Evolutionary conservation across 2,329 filamentous ascomycete genomes (phyloP).

Genomic region (Aspergillus sp.): DNA sequence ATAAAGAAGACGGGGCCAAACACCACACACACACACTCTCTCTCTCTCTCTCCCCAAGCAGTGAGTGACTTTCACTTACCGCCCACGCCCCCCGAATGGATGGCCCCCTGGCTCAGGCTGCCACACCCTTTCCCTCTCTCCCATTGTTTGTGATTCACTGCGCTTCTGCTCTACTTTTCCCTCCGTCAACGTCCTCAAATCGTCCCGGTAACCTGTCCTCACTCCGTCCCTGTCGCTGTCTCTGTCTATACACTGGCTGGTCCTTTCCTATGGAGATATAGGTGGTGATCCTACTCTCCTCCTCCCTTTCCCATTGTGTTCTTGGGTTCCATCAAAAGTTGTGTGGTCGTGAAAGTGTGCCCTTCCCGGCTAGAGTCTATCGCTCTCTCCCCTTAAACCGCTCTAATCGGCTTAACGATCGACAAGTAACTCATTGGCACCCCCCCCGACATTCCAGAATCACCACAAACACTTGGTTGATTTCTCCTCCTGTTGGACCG

Average conservation of each 20-base stretch:
- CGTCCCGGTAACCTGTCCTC: background rate
- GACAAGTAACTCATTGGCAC: slow-evolving; percentile 17
- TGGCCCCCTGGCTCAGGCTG: slow-evolving; percentile 8
- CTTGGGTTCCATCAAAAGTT: slow-evolving; percentile 6
- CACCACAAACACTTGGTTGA: slow-evolving; percentile 4
- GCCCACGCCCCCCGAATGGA: background rate
- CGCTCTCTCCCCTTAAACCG: slow-evolving; percentile 26
- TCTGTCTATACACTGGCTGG: slow-evolving; percentile 16
- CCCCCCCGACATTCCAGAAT: slow-evolving; percentile 13
- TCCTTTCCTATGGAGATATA: slow-evolving; percentile 17
- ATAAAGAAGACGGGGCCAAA: background rate
- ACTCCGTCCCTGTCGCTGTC: background rate
- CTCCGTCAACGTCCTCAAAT: slow-evolving; percentile 3
- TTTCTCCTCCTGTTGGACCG: slow-evolving; percentile 1
- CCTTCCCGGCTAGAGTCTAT: slow-evolving; percentile 24
- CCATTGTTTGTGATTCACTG: background rate
- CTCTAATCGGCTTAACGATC: slow-evolving; percentile 15
- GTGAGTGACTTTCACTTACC: background rate
- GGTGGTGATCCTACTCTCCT: slow-evolving; percentile 6
- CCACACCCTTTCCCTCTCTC: background rate
- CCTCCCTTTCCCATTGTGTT: background rate
- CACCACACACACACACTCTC: background rate
- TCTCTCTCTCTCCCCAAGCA: no score
- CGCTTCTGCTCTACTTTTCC: background rate
- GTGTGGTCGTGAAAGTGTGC: slow-evolving; percentile 20